Conservation (phyloP, 1,284 basidiomycete species). For the Fomes fomentarius region DNA sequence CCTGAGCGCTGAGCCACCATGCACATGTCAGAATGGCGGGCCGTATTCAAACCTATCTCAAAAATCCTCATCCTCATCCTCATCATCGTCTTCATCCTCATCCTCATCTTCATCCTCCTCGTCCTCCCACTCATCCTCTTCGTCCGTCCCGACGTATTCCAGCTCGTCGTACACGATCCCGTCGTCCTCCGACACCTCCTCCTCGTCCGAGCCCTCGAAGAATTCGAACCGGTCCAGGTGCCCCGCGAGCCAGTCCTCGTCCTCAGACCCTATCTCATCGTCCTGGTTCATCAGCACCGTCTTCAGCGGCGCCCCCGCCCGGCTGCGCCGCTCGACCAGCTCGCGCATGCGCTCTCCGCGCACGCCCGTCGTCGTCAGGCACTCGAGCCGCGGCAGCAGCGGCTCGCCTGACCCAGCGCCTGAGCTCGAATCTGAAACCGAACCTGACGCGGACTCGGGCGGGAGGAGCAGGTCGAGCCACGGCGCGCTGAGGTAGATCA, state of each 20-base stretch:
- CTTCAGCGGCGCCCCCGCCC: slow-evolving; percentile 43
- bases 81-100: slow-evolving; percentile 11
- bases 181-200: slow-evolving; percentile 23
- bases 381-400: slow-evolving; percentile 43
- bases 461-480: slow-evolving; percentile 45
- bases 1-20: too few species aligned
- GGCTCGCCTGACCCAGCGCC: slow-evolving; percentile 3
- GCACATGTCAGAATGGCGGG: too few species aligned
- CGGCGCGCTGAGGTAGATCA: slow-evolving; percentile 32
- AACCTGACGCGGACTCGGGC: slow-evolving; percentile 1
- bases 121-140: slow-evolving; percentile 9
- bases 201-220: slow-evolving; percentile 31
- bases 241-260: slow-evolving; percentile 26
- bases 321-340: slow-evolving; percentile 49
- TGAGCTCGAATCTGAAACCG: background rate
- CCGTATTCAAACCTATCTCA: too few species aligned
- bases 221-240: slow-evolving; percentile 26
- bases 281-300: slow-evolving; percentile 44
- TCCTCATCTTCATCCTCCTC: slow-evolving; percentile 19
- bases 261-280: slow-evolving; percentile 17
- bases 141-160: background rate
- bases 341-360: slow-evolving; percentile 42
- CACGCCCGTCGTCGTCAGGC: slow-evolving; percentile 48
- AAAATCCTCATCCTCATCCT: slow-evolving; percentile 11
- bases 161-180: slow-evolving; percentile 6